A percentile compares a stretch with the other conserved stretches of the same genome.
These are phyloP conservation scores for Microbotryomycetes sp. DNA, from an alignment of 1,284 basidiomycete species.

Conservation along the genomic window DNA sequence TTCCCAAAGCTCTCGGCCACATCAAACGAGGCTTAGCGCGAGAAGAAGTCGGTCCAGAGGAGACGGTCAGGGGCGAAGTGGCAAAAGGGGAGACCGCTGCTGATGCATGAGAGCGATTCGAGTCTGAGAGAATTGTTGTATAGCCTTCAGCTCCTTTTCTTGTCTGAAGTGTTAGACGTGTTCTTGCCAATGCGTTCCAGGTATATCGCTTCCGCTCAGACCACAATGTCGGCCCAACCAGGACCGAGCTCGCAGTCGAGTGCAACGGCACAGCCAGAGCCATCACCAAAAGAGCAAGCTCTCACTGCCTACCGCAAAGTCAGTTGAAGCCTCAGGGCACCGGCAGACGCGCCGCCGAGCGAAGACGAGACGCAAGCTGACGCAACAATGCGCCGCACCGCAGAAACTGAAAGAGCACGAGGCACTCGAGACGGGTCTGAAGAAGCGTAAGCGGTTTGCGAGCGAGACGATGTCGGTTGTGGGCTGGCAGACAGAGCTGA, in stretches of 20 bases:
- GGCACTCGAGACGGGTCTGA: constrained; percentile 68
- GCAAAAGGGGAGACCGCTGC: background rate
- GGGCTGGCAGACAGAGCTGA: no score
- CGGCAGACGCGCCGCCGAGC: background rate
- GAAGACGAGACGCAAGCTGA: background rate
- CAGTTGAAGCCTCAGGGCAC: background rate
- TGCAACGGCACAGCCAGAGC: background rate
- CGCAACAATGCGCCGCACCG: background rate
- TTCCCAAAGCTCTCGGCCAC: background rate
- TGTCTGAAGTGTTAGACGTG: no score
- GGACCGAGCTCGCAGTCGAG: background rate
- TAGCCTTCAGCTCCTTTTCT: no score
- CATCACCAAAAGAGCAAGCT: constrained; percentile 40
- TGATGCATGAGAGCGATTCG: background rate
- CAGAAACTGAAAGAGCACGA: constrained; percentile 90
- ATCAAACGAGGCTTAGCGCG: background rate
- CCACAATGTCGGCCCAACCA: background rate
- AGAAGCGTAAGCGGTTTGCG: constrained; percentile 57
- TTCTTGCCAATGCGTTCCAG: no score
- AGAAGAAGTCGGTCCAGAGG: background rate
- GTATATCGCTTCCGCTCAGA: no score
- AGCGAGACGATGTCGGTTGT: background rate
- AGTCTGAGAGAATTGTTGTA: no score
- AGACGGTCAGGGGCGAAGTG: background rate
- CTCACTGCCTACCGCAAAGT: constrained; percentile 44